Base-by-base conservation (phyloP, 768 basidiomycete genomes). In the Leucosporidium yakuticum region DNA sequence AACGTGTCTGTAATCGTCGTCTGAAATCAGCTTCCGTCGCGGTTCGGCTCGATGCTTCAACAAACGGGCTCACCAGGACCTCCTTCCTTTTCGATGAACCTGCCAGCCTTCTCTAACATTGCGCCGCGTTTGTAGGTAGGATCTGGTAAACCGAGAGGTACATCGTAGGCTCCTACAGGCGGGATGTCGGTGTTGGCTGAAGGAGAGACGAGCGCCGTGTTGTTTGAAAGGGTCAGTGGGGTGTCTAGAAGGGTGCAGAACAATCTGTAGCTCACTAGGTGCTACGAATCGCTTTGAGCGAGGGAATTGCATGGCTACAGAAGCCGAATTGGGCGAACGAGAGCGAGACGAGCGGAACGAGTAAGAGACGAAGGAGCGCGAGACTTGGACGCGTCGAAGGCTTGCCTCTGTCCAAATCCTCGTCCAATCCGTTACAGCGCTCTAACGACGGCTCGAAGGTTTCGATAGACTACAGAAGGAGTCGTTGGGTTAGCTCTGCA, bases 91-190 rank as follows among this genome's bases (percentile, higher is more conserved):
- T 31, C 39, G 4, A 20, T 27, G 47, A 68, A 67, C 36, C 69
- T 53, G 19, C 47, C 54, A 9, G 54, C 63, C 48, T 62, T 39
- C 5, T 60, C 60, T 34, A 67, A 29, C 60, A 70, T 34, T 2
- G 57, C 48, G 1, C 63, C 70, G 21, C 59, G 59, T 53, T 71
- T 71, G 54, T 71, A 67, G 0, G 23, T 15, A 4, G 23, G 55
- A 3, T 55, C 48, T 0, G 67, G 66, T 1, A 60, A 50, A 5
- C 34, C 32, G 7, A 44, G 12, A 21, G 60, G 66, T 2, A 64
- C 63, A 51, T 71, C 57, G 60, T 71, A 71, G 2, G 63, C 55
- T 21, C 70, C 70, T n/a, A 67, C 66, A 0, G 54, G 54, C 2
- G 70, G 70, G 23, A 71, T 21, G 1, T 21, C 23, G 11, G 60